Percentiles rank a stretch among this genome's conserved stretches.
Evolutionary conservation across 202 grass and related monocot species (phyloP).

Genomic region (Elaeis oleifera): DNA sequence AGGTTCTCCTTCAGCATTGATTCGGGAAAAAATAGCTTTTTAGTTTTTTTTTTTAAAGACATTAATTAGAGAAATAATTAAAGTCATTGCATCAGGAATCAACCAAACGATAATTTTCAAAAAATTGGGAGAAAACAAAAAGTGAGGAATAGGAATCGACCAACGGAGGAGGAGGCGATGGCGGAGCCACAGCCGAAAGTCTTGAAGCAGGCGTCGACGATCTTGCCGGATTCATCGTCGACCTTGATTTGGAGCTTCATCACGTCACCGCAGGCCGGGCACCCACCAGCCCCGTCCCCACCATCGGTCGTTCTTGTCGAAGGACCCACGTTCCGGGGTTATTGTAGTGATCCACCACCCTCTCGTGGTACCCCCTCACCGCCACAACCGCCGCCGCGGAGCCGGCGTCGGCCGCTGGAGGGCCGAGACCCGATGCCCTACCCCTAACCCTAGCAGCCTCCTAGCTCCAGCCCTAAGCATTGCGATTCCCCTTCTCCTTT

Average conservation of each 20-base stretch:
- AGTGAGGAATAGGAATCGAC: conserved; percentile 20
- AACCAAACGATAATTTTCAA: neutral
- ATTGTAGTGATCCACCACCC: conserved; percentile 97
- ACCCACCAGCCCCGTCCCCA: conserved; percentile 90
- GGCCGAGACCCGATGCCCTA: conserved; percentile 22
- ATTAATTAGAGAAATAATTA: no score
- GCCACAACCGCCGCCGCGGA: neutral
- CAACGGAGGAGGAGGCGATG: conserved; percentile 91
- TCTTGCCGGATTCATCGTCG: conserved; percentile 73
- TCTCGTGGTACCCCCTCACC: conserved; percentile 71
- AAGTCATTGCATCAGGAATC: no score
- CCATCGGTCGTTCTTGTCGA: conserved; percentile 83
- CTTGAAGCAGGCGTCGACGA: conserved; percentile 97
- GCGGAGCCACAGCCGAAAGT: conserved; percentile 96
- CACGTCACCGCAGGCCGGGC: conserved; percentile 92
- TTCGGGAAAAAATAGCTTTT: no score
- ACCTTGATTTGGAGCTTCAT: conserved; percentile 99
- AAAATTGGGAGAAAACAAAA: neutral
- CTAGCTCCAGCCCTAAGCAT: conserved; percentile 59
- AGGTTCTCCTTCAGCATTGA: no score
- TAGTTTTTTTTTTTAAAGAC: no score
- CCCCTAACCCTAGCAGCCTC: conserved; percentile 30
- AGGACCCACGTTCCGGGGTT: conserved; percentile 86
- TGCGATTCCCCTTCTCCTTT: neutral
- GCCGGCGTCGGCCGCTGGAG: conserved; percentile 9